Evolutionary conservation across 495 filamentous ascomycete species (phyloP), one percentile per base, ranked within the genome.

Genomic region (Beverwykella pulmonaria): DNA sequence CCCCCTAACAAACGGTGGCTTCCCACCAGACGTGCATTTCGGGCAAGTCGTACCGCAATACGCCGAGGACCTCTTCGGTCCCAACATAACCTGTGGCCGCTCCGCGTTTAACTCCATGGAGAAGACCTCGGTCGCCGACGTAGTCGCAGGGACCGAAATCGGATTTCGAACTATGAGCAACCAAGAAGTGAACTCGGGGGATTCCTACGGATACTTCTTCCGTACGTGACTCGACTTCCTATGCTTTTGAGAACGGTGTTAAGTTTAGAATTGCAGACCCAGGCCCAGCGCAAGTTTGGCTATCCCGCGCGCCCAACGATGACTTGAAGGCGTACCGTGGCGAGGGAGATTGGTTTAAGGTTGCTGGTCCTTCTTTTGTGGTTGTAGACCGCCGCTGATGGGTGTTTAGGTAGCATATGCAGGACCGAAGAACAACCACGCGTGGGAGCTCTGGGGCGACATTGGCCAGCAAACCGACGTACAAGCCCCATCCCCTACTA

Each of bases 291-390:
- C 49, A 54, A n/a, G 54, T 59, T 2, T 65, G 49, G 39, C 27
- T 65, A 2, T 48, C 34, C 4, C n/a, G 25, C 7, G 53, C 62
- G 19, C 62, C 62, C 26, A 54, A 36, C 26, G 60, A 63, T 32
- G 54, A 65, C 39, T 10, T 65, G 25, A 46, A 59, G 15, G 9
- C 52, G 9, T 65, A 65, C 41, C n/a, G 19, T 12, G 62, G 62
- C 8, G 54, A 65, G 10, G 62, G 62, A 48, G 62, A 65, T 36
- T 65, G 62, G 62, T 58, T 65, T 30, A 65, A 65, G 25, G 32
- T 64, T 6, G 61, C 53, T n/a, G n/a, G n/a, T n/a, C n/a, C n/a
- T n/a, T n/a, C n/a, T n/a, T n/a, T n/a, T n/a, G n/a, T n/a, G n/a
- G n/a, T n/a, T n/a, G n/a, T n/a, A n/a, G n/a, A n/a, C n/a, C n/a